A percentile compares a stretch with the other conserved stretches of the same genome.
Evolutionary conservation across 495 filamentous ascomycete species (phyloP).

Genomic region (Aspergillus leporis): DNA sequence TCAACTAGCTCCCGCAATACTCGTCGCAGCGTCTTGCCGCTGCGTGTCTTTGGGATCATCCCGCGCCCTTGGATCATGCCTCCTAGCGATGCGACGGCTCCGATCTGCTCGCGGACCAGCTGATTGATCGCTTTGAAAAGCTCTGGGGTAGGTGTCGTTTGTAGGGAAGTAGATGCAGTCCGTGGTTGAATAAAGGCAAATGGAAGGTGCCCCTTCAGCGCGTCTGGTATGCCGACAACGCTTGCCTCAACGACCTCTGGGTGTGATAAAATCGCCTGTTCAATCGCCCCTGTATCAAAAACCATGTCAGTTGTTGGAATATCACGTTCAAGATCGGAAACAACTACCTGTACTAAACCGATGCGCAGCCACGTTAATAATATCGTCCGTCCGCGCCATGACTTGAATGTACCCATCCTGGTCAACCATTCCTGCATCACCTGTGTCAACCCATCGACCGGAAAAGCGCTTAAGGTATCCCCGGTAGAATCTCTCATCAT

Average conservation of each 20-base stretch:
- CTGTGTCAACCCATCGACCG: constrained; percentile 84
- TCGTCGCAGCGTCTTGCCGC: constrained; percentile 81
- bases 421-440: constrained; percentile 86
- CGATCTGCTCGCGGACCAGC: constrained; percentile 78
- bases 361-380: constrained; percentile 95
- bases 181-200: constrained; percentile 78
- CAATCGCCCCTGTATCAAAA: constrained; percentile 63
- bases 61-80: constrained; percentile 81
- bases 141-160: constrained; percentile 46
- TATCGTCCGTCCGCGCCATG: constrained; percentile 85
- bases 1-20: constrained; percentile 82
- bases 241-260: constrained; percentile 76
- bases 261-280: constrained; percentile 85
- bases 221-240: constrained; percentile 81
- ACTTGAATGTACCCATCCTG: constrained; percentile 79
- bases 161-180: constrained; percentile 42
- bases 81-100: constrained; percentile 79
- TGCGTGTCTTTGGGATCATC: constrained; percentile 92
- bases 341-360: constrained; percentile 79
- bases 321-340: background rate
- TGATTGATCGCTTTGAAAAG: constrained; percentile 62
- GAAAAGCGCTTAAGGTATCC: constrained; percentile 79
- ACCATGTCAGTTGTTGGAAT: background rate
- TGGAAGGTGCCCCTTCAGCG: constrained; percentile 84
- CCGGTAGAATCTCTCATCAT: constrained; percentile 79